phyloP scores from a whole-genome alignment of 805 yeast species.

The Myxozyma neglecta region DNA sequence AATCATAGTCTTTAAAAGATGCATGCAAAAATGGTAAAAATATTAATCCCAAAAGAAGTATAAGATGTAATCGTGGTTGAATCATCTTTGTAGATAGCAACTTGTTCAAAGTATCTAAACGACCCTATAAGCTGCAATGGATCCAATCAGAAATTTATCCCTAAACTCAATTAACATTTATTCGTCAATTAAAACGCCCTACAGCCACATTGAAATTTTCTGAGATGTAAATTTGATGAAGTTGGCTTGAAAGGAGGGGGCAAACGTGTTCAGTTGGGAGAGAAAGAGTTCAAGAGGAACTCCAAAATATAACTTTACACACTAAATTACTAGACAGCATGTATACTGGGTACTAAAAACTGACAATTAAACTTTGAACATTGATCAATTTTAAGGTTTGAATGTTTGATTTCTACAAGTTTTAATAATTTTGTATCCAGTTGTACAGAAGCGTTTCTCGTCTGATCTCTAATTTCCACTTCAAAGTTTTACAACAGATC shows the following conservation, averaged over 20 bases:
- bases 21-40: background rate
- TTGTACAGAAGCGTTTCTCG: background rate
- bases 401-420: background rate
- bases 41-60: slow-evolving; percentile 2
- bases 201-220: background rate
- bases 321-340: no score
- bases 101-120: background rate
- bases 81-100: background rate
- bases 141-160: background rate
- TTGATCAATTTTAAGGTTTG: background rate
- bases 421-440: background rate
- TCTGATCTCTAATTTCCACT: background rate
- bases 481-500: no score
- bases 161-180: background rate
- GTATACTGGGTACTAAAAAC: background rate
- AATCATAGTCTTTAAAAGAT: background rate
- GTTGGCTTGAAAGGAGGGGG: background rate
- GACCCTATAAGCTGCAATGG: background rate
- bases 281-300: background rate
- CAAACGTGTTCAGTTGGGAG: slow-evolving; percentile 5
- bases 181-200: background rate
- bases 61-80: background rate
- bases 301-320: background rate
- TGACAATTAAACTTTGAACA: background rate
- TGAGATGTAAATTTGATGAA: background rate